Base-by-base conservation (phyloP, 305 asterid species). In the Solanum hybrid region DNA sequence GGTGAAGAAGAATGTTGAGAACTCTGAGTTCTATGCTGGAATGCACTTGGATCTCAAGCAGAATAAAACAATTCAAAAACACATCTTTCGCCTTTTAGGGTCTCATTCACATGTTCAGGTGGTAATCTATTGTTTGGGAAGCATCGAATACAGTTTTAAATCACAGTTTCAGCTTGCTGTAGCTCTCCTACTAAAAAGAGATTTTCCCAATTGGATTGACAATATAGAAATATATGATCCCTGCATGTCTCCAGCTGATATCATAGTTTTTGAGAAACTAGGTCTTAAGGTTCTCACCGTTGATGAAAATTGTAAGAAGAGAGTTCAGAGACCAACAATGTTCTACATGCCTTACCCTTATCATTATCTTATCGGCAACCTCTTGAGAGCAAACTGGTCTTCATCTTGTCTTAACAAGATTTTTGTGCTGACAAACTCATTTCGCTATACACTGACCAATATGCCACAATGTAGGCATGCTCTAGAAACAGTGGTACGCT, bases 291-390 rank as follows among this genome's bases (percentile, higher is more conserved):
- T 89, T 9, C 14, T 31, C 36, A 10, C 31, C 83, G 5, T 40
- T 16, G 87, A 71, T 69, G 90, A 89, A 67, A 89, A 57, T 6
- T 64, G 90, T 74, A 79, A 46, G 87, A 46, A 81, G 39, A 11
- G 40, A 89, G 80, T 37, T 61, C 87, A 61, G 76, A 61, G 5
- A 40, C 90, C 87, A 18, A 61, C 90, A 34, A 22, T 79, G 8
- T 61, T 18, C 51, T 79, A 79, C 87, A 89, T 79, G 90, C 34
- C 87, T 2, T 7, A 6, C 36, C 64, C 90, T 29, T 3, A 11
- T 22, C 16, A 3, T 8, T 1, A n/a, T 26, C 39, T 57, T 3
- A 16, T 61, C 29, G 87, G 64, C 5, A 42, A 89, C 39, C 18
- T 89, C 5, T 29, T 89, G 80, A 31, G 87, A 84, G 79, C 71